Conservation (phyloP, 306 rosid genomes). For the cucumber (Cucumis sativus) region DNA sequence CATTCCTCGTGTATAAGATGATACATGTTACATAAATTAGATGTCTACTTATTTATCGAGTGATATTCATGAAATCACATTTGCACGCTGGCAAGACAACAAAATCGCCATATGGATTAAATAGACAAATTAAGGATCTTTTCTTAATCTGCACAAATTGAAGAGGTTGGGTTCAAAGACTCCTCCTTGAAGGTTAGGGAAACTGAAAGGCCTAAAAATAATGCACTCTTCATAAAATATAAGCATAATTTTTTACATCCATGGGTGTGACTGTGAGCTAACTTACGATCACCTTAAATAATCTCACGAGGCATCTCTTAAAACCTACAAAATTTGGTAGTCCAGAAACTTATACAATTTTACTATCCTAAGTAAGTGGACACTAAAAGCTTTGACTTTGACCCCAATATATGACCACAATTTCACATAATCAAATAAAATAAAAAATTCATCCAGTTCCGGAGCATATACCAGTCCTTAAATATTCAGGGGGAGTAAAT, state of each 20-base stretch:
- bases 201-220: neutral
- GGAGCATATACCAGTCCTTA: constrained; percentile 56
- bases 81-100: neutral
- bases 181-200: neutral
- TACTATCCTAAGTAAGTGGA: neutral
- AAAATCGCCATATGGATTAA: neutral
- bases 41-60: neutral
- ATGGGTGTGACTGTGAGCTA: neutral
- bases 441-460: neutral
- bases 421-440: neutral
- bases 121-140: neutral
- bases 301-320: neutral
- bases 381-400: neutral
- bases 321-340: neutral
- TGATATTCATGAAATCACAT: neutral
- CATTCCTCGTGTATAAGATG: neutral
- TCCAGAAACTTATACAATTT: neutral
- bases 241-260: neutral
- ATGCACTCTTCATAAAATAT: neutral
- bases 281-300: neutral
- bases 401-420: neutral
- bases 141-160: neutral
- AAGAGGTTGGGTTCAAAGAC: neutral
- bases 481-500: constrained; percentile 89
- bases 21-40: neutral